phyloP scores from a whole-genome alignment of 345 rosid species.

The Iberis pinnata region DNA sequence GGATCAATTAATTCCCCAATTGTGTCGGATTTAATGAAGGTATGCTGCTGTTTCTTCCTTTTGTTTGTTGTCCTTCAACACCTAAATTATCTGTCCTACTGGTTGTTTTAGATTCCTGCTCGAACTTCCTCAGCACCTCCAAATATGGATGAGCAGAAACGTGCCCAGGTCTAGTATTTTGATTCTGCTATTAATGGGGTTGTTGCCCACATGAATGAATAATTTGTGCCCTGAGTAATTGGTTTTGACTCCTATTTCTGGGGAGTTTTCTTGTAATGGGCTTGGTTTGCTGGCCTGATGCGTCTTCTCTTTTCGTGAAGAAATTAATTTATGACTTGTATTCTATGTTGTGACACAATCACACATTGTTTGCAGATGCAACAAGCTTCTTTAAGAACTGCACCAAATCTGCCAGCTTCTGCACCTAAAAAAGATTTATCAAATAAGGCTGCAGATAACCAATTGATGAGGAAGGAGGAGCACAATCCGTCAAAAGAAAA shows the following conservation, averaged over 20 bases:
- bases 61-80: constrained; percentile 5
- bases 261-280: constrained; percentile 7
- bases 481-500: constrained; percentile 40
- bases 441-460: constrained; percentile 46
- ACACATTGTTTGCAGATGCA: constrained; percentile 52
- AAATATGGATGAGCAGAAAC: constrained; percentile 94
- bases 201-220: background rate
- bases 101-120: constrained; percentile 63
- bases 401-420: constrained; percentile 47
- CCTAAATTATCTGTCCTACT: constrained; percentile 17
- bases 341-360: constrained; percentile 12
- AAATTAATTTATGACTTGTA: background rate
- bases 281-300: background rate
- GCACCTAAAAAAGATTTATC: constrained; percentile 46
- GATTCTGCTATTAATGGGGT: constrained; percentile 3
- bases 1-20: constrained; percentile 86
- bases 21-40: constrained; percentile 74
- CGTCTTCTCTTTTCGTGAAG: constrained; percentile 7
- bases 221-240: constrained; percentile 10
- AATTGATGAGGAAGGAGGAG: constrained; percentile 39
- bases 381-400: constrained; percentile 48
- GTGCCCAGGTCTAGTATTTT: constrained; percentile 55
- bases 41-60: constrained; percentile 34
- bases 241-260: background rate
- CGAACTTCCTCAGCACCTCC: constrained; percentile 98